Evolutionary conservation across 495 filamentous ascomycete species (phyloP).

Genomic region (Penicillium roqueforti): DNA sequence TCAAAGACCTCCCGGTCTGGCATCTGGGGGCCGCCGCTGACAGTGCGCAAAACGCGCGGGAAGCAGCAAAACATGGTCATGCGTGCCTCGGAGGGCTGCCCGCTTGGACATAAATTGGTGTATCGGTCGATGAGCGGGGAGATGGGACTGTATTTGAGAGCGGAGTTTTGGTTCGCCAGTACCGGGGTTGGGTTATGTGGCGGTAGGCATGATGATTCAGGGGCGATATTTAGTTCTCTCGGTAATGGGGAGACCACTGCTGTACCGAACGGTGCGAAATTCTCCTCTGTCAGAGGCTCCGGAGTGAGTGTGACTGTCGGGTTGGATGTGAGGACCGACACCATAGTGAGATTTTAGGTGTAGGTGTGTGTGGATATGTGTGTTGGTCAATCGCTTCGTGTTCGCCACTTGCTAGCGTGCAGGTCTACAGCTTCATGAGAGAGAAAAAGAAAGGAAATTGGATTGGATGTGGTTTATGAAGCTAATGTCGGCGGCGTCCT

Average conservation of each 20-base stretch:
- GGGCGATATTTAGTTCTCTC: slow-evolving; percentile 47
- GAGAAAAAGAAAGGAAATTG: neutral
- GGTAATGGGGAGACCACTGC: slow-evolving; percentile 69
- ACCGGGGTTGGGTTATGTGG: slow-evolving; percentile 37
- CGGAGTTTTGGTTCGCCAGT: slow-evolving; percentile 78
- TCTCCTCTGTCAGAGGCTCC: slow-evolving; percentile 55
- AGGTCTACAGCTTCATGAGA: neutral
- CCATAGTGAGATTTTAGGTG: slow-evolving; percentile 15
- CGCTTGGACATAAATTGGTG: slow-evolving; percentile 55
- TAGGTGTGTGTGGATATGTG: neutral
- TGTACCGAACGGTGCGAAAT: slow-evolving; percentile 79
- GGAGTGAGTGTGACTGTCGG: slow-evolving; percentile 40
- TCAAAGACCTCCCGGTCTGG: slow-evolving; percentile 49
- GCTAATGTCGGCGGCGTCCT: slow-evolving; percentile 6
- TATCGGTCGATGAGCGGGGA: slow-evolving; percentile 68
- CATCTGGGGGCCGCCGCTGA: slow-evolving; percentile 8
- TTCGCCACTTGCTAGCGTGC: neutral
- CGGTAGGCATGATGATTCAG: slow-evolving; percentile 36
- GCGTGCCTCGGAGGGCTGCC: slow-evolving; percentile 51
- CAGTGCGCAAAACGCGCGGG: slow-evolving; percentile 51
- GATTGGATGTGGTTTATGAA: slow-evolving; percentile 1
- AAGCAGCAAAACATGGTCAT: slow-evolving; percentile 91
- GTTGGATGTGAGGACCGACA: slow-evolving; percentile 32
- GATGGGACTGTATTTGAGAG: slow-evolving; percentile 78
- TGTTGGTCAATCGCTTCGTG: neutral